Conservation (phyloP, 106 monocot genomes). For the Dendrobium nobile region DNA sequence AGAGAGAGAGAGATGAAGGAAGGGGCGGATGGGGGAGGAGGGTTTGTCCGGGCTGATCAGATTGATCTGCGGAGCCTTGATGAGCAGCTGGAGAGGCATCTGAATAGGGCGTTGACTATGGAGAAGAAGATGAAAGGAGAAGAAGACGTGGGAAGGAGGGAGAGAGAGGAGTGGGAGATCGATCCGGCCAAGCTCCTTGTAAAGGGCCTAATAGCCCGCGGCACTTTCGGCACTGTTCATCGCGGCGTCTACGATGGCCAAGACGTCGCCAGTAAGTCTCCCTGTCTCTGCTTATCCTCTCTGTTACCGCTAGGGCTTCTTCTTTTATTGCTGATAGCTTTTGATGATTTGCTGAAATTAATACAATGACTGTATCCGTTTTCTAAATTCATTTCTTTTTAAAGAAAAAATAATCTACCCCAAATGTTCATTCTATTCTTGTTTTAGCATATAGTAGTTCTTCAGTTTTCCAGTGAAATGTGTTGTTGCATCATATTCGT, state of each 20-base stretch:
- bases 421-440: background rate
- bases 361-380: background rate
- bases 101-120: constrained; percentile 26
- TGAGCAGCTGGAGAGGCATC: constrained; percentile 40
- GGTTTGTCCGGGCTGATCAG: constrained; percentile 48
- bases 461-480: background rate
- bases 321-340: background rate
- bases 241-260: constrained; percentile 77
- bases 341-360: background rate
- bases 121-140: constrained; percentile 35
- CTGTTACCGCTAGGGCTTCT: background rate
- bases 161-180: constrained; percentile 85
- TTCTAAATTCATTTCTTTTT: background rate
- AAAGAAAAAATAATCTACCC: background rate
- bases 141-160: constrained; percentile 14
- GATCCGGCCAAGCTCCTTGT: constrained; percentile 64
- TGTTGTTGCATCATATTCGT: background rate
- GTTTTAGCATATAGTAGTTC: background rate
- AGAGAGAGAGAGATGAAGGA: background rate
- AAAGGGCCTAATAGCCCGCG: constrained; percentile 72
- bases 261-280: constrained; percentile 60
- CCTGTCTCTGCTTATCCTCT: background rate
- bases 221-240: constrained; percentile 87
- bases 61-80: constrained; percentile 55
- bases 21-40: constrained; percentile 7